A percentile compares a stretch with the other conserved stretches of the same genome.
phyloP scores from a whole-genome alignment of 345 rosid species.

The Linum lewisii region DNA sequence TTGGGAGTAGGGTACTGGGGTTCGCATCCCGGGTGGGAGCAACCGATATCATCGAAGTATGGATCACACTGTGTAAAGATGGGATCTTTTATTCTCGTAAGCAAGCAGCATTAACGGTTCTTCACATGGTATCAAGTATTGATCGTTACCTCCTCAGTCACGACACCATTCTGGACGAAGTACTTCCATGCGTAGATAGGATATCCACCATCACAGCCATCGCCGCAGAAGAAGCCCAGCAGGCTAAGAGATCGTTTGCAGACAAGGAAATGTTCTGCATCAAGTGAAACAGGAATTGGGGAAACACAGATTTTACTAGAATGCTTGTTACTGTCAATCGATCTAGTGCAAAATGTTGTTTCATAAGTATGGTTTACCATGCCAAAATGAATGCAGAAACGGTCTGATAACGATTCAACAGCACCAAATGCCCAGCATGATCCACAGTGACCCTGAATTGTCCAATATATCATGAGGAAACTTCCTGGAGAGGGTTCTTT shows the following conservation, averaged over 20 bases:
- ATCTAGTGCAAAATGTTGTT: too few relatives aligned
- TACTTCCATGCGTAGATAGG: slow-evolving; percentile 82
- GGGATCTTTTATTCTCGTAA: neutral
- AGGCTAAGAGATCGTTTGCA: slow-evolving; percentile 82
- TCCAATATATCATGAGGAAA: slow-evolving; percentile 17
- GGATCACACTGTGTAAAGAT: slow-evolving; percentile 63
- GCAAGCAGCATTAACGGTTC: too few relatives aligned
- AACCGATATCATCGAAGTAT: slow-evolving; percentile 74
- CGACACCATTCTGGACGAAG: slow-evolving; percentile 66
- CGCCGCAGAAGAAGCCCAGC: slow-evolving; percentile 93
- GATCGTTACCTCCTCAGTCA: slow-evolving; percentile 73
- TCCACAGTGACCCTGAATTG: slow-evolving; percentile 89
- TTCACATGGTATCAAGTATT: too few relatives aligned
- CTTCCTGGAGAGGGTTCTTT: neutral
- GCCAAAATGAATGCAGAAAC: slow-evolving; percentile 81
- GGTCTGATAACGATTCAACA: slow-evolving; percentile 89
- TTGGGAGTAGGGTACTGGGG: slow-evolving; percentile 77
- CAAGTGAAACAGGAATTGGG: slow-evolving; percentile 5
- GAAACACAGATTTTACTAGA: slow-evolving; percentile 1
- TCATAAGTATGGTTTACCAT: slow-evolving; percentile 46
- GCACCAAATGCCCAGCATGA: slow-evolving; percentile 99
- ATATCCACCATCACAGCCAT: slow-evolving; percentile 85
- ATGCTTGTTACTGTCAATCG: too few relatives aligned
- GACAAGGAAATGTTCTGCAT: slow-evolving; percentile 74
- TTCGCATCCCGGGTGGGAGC: slow-evolving; percentile 97